These are phyloP conservation scores for Grigorovia humatica DNA, from an alignment of 805 yeast genomes.

Conservation along the genomic window DNA sequence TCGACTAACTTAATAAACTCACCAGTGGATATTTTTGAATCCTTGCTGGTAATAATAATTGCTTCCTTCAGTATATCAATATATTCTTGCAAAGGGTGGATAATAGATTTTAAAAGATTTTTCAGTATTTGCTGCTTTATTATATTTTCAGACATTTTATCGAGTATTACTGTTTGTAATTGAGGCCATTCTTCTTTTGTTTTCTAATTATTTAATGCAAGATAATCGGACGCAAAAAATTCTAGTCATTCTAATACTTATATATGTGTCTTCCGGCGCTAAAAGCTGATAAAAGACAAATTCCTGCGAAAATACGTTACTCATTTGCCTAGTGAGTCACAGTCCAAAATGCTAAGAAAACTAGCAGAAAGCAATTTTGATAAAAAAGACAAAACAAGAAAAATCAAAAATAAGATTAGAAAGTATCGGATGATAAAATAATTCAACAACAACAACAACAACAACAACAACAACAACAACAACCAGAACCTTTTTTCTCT, in stretches of 20 bases:
- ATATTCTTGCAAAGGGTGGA: slow-evolving; percentile 18
- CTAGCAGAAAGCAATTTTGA: neutral
- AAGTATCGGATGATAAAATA: too few species aligned
- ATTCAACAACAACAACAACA: too few species aligned
- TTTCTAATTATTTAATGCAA: too few species aligned
- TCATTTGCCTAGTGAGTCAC: neutral
- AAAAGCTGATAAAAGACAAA: neutral
- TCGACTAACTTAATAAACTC: neutral
- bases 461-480: too few species aligned
- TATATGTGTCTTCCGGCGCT: too few species aligned
- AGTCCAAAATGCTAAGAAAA: neutral
- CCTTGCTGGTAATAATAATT: neutral
- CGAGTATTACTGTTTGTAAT: too few species aligned
- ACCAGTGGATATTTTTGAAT: neutral
- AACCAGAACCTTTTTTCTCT: too few species aligned
- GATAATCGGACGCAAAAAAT: too few species aligned
- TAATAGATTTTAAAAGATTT: slow-evolving; percentile 13
- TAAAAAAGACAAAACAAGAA: too few species aligned
- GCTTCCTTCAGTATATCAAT: slow-evolving; percentile 13
- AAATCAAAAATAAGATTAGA: neutral
- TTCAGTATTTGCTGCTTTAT: neutral
- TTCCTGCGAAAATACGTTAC: neutral
- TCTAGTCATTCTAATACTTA: too few species aligned
- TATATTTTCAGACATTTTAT: neutral
- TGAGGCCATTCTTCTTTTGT: too few species aligned